phyloP scores from a whole-genome alignment of 2,329 filamentous ascomycete species.

The Aureobasidium leucospermi region DNA sequence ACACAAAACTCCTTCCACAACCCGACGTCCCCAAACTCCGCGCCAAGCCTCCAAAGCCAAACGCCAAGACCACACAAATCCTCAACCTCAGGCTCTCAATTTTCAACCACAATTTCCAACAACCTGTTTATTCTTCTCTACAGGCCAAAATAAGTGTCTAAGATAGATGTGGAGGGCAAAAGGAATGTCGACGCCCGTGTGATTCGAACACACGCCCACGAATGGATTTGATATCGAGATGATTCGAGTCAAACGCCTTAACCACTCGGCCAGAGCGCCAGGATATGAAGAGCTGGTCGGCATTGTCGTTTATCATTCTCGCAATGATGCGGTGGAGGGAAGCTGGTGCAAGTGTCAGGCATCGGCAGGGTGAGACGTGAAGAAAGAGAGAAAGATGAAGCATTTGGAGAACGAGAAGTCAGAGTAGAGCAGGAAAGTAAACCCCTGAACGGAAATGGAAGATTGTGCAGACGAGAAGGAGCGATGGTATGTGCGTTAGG shows the following conservation, averaged over 20 bases:
- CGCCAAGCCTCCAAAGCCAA: neutral
- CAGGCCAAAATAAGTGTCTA: neutral
- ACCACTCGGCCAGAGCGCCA: slow-evolving; percentile 12
- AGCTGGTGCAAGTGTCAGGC: too few relatives aligned
- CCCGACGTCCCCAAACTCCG: neutral
- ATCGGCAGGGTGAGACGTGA: too few relatives aligned
- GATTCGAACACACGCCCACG: slow-evolving; percentile 8
- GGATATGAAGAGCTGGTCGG: neutral
- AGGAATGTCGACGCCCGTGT: neutral
- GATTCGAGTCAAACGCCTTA: slow-evolving; percentile 12
- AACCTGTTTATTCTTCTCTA: neutral
- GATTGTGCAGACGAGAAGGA: too few relatives aligned
- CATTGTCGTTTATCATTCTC: too few relatives aligned
- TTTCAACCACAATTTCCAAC: neutral
- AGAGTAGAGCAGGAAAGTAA: too few relatives aligned
- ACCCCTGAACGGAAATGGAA: too few relatives aligned
- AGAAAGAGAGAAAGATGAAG: too few relatives aligned
- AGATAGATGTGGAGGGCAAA: neutral
- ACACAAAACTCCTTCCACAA: too few relatives aligned
- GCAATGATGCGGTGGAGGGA: too few relatives aligned
- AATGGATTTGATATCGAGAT: slow-evolving; percentile 7
- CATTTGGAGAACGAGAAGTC: too few relatives aligned
- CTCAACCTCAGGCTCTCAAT: neutral
- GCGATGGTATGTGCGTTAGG: too few relatives aligned
- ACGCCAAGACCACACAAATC: neutral